Base-by-base conservation (phyloP, 1,284 basidiomycete genomes). In the Vanrija sp. region DNA sequence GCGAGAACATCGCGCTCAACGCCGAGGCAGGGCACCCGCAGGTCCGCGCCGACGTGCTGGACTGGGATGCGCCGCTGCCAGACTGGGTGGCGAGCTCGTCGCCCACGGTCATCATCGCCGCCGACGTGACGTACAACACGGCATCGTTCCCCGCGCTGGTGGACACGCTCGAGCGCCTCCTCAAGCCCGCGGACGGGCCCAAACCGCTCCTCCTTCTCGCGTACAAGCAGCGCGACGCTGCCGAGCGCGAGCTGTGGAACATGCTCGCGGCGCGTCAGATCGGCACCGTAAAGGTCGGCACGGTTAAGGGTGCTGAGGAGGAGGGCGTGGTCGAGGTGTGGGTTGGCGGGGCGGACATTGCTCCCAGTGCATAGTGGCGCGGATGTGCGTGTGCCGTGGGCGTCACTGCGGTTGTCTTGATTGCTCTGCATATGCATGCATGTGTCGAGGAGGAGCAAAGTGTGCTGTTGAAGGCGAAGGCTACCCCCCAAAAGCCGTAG, bases 81-180 rank as follows among this genome's bases (percentile, higher is more conserved):
- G 34, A 55, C 0, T 79, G 80, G 50, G 79, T 81, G 7, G 9
- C 43, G 2, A 28, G 21, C 21, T 23, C 46, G 29, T 49, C 49
- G 57, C 66, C 72, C 2, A 45, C 66, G n/a, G 48, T 75, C 3
- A 61, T 77, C 54, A 62, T 77, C 53, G 90, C 92, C 83, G 88
- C 90, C 14, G 91, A 94, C 66, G 88, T 93, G 9, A 86, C 89
- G 0, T 93, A 93, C 78, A 93, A 93, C 75, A 90, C 88, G 0
- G 77, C 84, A 1, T 88, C 89, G 1, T 94, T 93, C 74, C 82
- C 86, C 6, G 56, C 63, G 0, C 67, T 77, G 10, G 54, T 75
- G 9, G 51, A 43, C 7, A 76, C 76, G 4, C 61, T 77, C 3
- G 54, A 54, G 16, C 38, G 60, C 2, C 64, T 76, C 3, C 63